Evolutionary conservation across 495 filamentous ascomycete genomes (phyloP), one percentile per base, ranked within the genome.

Genomic region (Polyplosphaeria fusca): DNA sequence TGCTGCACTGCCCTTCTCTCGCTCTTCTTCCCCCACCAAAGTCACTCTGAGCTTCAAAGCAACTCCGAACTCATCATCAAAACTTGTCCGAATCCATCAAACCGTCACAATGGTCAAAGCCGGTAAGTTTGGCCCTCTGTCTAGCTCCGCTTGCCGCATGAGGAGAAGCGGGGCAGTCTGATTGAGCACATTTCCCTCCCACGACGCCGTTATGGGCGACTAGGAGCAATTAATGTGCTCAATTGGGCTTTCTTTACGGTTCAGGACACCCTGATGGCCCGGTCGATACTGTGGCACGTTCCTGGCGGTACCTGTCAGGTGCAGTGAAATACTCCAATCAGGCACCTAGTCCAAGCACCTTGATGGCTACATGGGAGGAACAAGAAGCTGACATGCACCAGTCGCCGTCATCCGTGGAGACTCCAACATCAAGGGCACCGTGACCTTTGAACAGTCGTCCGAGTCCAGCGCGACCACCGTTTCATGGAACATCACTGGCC

Each of bases 401-500:
- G 93, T 98, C 74, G 89, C 88, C 76, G 87, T 94, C 72, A 75
- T 98, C 77, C 92, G 93, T 75, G 93, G 93, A 79, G 94, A 96
- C 81, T 89, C 91, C 71, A 92, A 86, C 77, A 79, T 98, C 76
- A 73, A 80, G 61, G 93, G 93, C 68, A 92, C 87, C 71, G 86
- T 98, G 69, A 90, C 84, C 79, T 96, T 98, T 74, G 89, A 94
- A 78, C 93, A 97, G 79, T 77, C 79, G 54, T 80, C 77, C 74
- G 93, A 95, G 80, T 80, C 73, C 68, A 69, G 79, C 66, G 81
- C 84, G 52, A 97, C 93, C 67, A 95, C 81, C 72, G 79, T 97
- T 76, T 80, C 86, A 64, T 97, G 87, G 83, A 82, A 97, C 76
- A 92, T 97, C 76, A 82, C 81, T 61, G 91, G 91, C 79, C 76